Percentiles rank a stretch among this genome's conserved stretches.
phyloP scores from a whole-genome alignment of 192 early-diverging fungal genomes.

The Backusella liffmaniae region DNA sequence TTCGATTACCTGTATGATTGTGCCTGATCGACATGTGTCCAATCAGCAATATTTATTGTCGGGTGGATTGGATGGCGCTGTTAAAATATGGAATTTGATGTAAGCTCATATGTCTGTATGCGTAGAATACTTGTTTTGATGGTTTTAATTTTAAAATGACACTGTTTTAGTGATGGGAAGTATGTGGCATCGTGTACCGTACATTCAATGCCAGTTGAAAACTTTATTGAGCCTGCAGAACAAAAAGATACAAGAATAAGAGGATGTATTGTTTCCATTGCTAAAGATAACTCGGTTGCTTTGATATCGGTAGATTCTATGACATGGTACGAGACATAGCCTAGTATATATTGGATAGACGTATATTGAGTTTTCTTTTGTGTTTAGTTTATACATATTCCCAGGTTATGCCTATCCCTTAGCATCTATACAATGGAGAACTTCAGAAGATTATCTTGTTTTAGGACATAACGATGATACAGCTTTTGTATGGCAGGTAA shows the following conservation, averaged over 20 bases:
- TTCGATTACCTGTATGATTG: slow-evolving; percentile 59
- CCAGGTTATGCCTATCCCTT: slow-evolving; percentile 59
- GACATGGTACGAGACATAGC: slow-evolving; percentile 47
- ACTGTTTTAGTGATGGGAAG: slow-evolving; percentile 42
- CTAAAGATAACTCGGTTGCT: slow-evolving; percentile 65
- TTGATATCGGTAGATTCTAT: slow-evolving; percentile 74
- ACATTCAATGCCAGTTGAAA: slow-evolving; percentile 48
- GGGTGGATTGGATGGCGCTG: slow-evolving; percentile 63
- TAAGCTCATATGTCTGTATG: slow-evolving; percentile 29
- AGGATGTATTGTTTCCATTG: slow-evolving; percentile 62
- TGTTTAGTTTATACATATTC: slow-evolving; percentile 52
- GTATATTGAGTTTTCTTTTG: neutral
- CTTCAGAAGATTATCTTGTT: slow-evolving; percentile 63
- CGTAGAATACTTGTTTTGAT: neutral
- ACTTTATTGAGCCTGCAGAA: slow-evolving; percentile 52
- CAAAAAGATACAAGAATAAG: slow-evolving; percentile 43
- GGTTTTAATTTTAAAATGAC: neutral
- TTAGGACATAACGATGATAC: slow-evolving; percentile 61
- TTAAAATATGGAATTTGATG: slow-evolving; percentile 77
- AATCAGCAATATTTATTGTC: slow-evolving; percentile 58
- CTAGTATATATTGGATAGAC: neutral
- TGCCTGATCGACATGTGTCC: slow-evolving; percentile 39
- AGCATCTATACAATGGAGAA: slow-evolving; percentile 62
- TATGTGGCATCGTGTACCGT: slow-evolving; percentile 59
- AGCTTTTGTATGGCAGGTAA: slow-evolving; percentile 78